phyloP scores from a whole-genome alignment of 1,139 yeast genomes.

The Candida labiduridarum region DNA sequence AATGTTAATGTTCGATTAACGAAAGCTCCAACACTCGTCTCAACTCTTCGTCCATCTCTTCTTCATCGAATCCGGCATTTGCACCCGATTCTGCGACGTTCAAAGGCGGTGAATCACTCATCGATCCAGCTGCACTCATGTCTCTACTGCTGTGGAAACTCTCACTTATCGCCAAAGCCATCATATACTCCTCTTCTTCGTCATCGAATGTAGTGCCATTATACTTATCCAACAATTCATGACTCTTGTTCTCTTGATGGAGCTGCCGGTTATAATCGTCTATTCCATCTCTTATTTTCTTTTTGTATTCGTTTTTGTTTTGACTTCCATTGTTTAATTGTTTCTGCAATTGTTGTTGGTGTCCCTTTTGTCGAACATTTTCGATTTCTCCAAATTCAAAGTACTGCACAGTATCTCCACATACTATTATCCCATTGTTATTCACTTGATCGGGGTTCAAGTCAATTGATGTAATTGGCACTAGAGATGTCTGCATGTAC shows the following conservation, averaged over 20 bases:
- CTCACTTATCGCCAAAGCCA: constrained; percentile 57
- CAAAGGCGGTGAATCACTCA: constrained; percentile 12
- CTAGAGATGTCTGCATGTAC: constrained; percentile 24
- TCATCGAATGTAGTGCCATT: constrained; percentile 43
- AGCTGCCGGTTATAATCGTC: constrained; percentile 39
- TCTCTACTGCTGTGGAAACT: constrained; percentile 24
- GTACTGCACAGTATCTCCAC: constrained; percentile 61
- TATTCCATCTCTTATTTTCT: constrained; percentile 34
- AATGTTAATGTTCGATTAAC: constrained; percentile 15
- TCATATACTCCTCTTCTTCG: constrained; percentile 49
- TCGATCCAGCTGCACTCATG: constrained; percentile 6
- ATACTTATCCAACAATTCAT: constrained; percentile 41
- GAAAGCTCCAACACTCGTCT: constrained; percentile 35
- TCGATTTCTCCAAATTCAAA: constrained; percentile 56
- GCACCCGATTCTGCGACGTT: background rate
- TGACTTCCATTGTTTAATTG: constrained; percentile 13
- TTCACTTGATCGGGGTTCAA: constrained; percentile 45
- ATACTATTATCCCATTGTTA: constrained; percentile 55
- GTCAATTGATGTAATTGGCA: constrained; percentile 46
- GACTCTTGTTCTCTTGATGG: constrained; percentile 21
- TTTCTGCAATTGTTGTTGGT: constrained; percentile 10
- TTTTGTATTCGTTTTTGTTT: constrained; percentile 18
- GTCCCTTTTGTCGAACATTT: constrained; percentile 1
- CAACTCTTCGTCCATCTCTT: constrained; percentile 20
- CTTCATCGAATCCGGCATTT: constrained; percentile 8